These are phyloP conservation scores for Hericium rajendrae DNA, from an alignment of 768 basidiomycete species.

Conservation along the genomic window DNA sequence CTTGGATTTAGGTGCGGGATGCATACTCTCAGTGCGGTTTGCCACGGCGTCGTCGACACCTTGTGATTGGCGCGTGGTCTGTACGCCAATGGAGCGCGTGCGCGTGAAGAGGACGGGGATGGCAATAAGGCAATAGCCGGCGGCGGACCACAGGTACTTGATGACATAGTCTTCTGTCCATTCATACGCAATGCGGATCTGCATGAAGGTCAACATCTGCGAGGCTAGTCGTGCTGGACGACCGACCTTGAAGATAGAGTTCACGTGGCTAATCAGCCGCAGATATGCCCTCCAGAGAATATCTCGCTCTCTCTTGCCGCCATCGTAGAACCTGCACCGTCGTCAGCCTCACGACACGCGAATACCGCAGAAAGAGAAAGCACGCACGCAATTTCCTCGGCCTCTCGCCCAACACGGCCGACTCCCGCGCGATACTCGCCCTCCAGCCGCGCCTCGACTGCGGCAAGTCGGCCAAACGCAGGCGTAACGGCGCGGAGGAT, in stretches of 20 bases:
- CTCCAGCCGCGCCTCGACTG: conserved; percentile 77
- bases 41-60: conserved; percentile 30
- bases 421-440: conserved; percentile 90
- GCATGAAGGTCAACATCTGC: neutral
- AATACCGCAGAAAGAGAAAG: neutral
- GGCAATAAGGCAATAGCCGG: conserved; percentile 85
- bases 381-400: conserved; percentile 85
- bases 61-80: conserved; percentile 1
- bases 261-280: conserved; percentile 77
- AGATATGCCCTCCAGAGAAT: conserved; percentile 75
- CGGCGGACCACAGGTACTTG: conserved; percentile 93
- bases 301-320: conserved; percentile 71
- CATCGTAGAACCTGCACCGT: conserved; percentile 77
- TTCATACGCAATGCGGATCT: conserved; percentile 86
- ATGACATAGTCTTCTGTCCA: conserved; percentile 98
- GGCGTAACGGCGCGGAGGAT: conserved; percentile 83
- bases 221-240: neutral
- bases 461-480: conserved; percentile 84
- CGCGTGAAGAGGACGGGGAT: conserved; percentile 78
- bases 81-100: conserved; percentile 23
- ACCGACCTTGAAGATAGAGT: conserved; percentile 79
- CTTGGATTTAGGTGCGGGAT: neutral
- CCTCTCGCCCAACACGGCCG: conserved; percentile 76
- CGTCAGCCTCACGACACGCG: neutral
- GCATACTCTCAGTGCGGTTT: conserved; percentile 39